A percentile compares a stretch with the other conserved stretches of the same genome.
These are phyloP conservation scores for Aspergillus asperescens DNA, from an alignment of 495 filamentous ascomycete genomes.

Conservation along the genomic window DNA sequence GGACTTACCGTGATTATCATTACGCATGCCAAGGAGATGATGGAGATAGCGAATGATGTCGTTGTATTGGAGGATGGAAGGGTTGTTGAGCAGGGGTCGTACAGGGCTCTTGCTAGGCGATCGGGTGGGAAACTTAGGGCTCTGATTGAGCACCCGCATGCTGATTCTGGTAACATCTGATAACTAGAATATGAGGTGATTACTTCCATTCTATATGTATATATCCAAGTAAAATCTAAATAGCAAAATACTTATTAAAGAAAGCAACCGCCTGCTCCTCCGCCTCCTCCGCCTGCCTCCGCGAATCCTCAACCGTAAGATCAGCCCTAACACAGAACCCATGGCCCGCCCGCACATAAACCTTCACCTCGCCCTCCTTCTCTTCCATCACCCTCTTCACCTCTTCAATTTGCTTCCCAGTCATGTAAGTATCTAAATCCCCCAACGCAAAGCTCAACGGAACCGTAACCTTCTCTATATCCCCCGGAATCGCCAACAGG, in stretches of 20 bases:
- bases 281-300: conserved; percentile 37
- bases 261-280: conserved; percentile 53
- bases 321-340: conserved; percentile 57
- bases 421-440: conserved; percentile 38
- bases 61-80: conserved; percentile 63
- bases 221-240: neutral
- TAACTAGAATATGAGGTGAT: no score
- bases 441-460: conserved; percentile 55
- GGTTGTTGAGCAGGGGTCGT: conserved; percentile 62
- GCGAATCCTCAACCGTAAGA: conserved; percentile 36
- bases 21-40: conserved; percentile 79
- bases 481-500: conserved; percentile 45
- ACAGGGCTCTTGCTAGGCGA: conserved; percentile 45
- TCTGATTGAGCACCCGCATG: conserved; percentile 22
- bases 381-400: conserved; percentile 33
- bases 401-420: conserved; percentile 15
- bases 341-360: conserved; percentile 53
- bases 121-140: conserved; percentile 37
- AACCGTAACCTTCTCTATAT: conserved; percentile 47
- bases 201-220: no score
- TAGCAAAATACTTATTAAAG: conserved; percentile 39
- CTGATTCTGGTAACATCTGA: neutral
- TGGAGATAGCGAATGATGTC: conserved; percentile 66
- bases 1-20: conserved; percentile 59
- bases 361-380: conserved; percentile 39